Base-by-base conservation (phyloP, 2,329 filamentous ascomycete species). In the Calonectria pteridis region DNA sequence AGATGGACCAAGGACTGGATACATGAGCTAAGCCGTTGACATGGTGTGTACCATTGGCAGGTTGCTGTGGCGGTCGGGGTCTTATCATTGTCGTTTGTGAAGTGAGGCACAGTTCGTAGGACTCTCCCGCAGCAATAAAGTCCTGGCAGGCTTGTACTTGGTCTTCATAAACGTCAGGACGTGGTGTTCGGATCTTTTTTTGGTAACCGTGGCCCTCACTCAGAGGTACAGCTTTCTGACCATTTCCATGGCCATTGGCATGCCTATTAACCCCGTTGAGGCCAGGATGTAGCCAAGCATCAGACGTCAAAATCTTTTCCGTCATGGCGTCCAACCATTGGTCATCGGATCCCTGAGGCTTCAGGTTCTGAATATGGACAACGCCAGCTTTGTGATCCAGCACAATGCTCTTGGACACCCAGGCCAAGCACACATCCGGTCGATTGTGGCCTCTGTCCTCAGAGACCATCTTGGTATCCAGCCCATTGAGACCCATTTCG, bases 61-160 rank as follows among this genome's bases (percentile, higher is more conserved):
- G 1, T 23, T 29, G 31, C 6, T 28, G 51, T 37, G 49, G 68
- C 26, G 23, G 26, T 28, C 55, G 72, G 14, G 85, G 83, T 3
- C 85, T 85, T 26, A 82, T 88, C 77, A 97, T 90, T 43, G 87
- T 89, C 14, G 94, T 95, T 82, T 95, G 92, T 63, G 92, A 92
- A 0, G 95, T 97, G 10, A 97, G 89, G 77, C 95, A 97, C 9
- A 98, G 89, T 82, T 98, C 95, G 83, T 98, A 98, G 0, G 94
- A 95, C 75, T 96, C 92, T 18, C 95, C 95, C 0, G 93, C 92
- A 4, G 92, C 90, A 75, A 98, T 94, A 75, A 91, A 89, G 6
- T 91, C 88, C 80, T 96, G 93, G 80, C 94, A 97, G 46, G 86
- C 83, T 28, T 87, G 84, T n/a, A 97, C 93, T 77, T 93, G 91